Evolutionary conservation across 176 grass and related monocot species (phyloP).

Genomic region (Calamus simplicifolius): DNA sequence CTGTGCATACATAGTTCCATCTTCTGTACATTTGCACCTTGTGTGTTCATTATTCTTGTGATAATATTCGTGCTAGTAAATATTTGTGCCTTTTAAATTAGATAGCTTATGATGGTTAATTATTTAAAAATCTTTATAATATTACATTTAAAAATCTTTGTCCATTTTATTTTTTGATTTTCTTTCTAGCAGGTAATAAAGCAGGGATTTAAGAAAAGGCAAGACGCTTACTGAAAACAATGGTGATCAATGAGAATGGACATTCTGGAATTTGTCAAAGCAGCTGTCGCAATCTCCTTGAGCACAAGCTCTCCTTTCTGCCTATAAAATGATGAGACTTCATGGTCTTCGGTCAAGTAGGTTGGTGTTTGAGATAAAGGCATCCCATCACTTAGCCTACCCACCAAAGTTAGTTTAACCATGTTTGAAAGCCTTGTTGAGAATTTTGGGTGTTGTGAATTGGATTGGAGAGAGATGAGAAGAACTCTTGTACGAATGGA

Average conservation of each 20-base stretch:
- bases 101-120: no score
- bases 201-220: background rate
- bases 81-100: no score
- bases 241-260: conserved; percentile 13
- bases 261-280: conserved; percentile 4
- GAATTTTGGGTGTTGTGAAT: no score
- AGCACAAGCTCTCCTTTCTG: conserved; percentile 17
- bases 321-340: background rate
- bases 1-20: no score
- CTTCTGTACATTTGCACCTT: no score
- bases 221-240: conserved; percentile 14
- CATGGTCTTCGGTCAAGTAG: conserved; percentile 12
- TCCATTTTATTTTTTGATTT: background rate
- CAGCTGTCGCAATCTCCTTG: conserved; percentile 11
- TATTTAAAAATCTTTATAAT: no score
- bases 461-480: no score
- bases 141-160: no score
- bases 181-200: background rate
- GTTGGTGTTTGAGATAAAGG: conserved; percentile 13
- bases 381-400: background rate
- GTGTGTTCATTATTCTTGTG: no score
- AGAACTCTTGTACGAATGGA: no score
- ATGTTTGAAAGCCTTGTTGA: background rate
- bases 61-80: no score
- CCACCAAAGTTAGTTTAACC: background rate